These are phyloP conservation scores for Mycena vitilis DNA, from an alignment of 768 basidiomycete genomes.

Conservation along the genomic window DNA sequence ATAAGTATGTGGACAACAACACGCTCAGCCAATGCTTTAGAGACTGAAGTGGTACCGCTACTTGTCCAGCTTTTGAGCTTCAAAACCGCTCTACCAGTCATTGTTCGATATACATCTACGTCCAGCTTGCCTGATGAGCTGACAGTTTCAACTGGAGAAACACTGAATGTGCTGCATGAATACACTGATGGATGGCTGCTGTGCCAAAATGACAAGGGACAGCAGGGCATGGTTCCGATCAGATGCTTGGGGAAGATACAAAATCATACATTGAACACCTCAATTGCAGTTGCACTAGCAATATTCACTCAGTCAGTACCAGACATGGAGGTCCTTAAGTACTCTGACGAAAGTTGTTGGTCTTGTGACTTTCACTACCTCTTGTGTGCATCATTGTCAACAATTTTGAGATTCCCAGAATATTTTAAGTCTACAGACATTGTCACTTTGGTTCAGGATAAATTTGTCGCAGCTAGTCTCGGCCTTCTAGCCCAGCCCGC, in stretches of 20 bases:
- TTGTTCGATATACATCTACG: slow-evolving; percentile 1
- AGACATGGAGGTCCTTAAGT: slow-evolving; percentile 19
- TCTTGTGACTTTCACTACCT: slow-evolving; percentile 25
- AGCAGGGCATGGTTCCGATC: slow-evolving; percentile 15
- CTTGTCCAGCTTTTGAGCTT: slow-evolving; percentile 27
- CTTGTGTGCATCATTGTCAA: slow-evolving; percentile 26
- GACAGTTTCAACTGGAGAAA: slow-evolving; percentile 11
- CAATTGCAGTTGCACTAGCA: slow-evolving; percentile 21
- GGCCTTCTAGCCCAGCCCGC: no score
- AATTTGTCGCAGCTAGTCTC: no score
- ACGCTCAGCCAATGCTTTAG: slow-evolving; percentile 26
- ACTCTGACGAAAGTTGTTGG: slow-evolving; percentile 12
- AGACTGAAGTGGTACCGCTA: slow-evolving; percentile 22
- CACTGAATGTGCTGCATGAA: slow-evolving; percentile 16
- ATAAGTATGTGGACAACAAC: slow-evolving; percentile 28
- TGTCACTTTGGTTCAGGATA: no score
- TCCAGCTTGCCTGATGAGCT: slow-evolving; percentile 15
- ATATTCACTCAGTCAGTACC: slow-evolving; percentile 19
- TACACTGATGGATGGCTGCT: slow-evolving; percentile 19
- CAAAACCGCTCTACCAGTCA: slow-evolving; percentile 11
- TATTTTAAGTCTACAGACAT: slow-evolving; percentile 22
- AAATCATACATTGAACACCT: slow-evolving; percentile 19
- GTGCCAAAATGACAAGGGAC: slow-evolving; percentile 23
- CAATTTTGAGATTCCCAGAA: slow-evolving; percentile 28
- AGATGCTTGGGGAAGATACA: slow-evolving; percentile 20